Base-by-base conservation (phyloP, 1,139 yeast genomes). In the Kurtzmaniella quercitrusa region DNA sequence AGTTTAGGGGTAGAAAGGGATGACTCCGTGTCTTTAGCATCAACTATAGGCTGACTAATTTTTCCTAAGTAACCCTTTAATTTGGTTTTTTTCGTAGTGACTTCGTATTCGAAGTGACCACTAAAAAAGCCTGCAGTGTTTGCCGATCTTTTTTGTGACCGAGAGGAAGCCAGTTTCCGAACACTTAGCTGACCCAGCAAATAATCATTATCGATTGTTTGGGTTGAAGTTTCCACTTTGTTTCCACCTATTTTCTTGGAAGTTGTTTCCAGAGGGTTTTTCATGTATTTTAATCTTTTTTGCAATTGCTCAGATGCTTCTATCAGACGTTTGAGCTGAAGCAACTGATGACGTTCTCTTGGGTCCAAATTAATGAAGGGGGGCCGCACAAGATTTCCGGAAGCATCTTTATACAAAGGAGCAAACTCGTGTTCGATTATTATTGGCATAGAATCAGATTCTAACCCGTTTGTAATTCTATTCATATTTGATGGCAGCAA, bases 351-450 rank as follows among this genome's bases (percentile, higher is more conserved):
- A 36, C 78, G 57, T 50, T 72, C 77, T 30, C 65, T 51, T 0
- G 77, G 78, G 43, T 71, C 76, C 39, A 71, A 59, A 42, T 68
- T 69, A 32, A 72, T 70, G 49, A 71, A 68, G n/a, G 77, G 76
- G 0, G 78, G 77, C 41, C 78, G 58, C 2, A 65, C 71, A 40
- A 68, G 51, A 44, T 68, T 65, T 2, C 76, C 76, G 1, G 62
- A 59, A 3, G 56, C 59, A 45, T 71, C 76, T 19, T 53, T 53
- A 46, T 68, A 68, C 35, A 65, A 48, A 1, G 69, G 64, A 1
- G 68, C 66, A 50, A 61, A 62, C 33, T 64, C 68, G 33, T 57
- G 60, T 36, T 61, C 65, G 14, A 57, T 47, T 14, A 53, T 41
- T 3, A 42, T 33, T 3, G 44, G 38, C 11, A 37, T 12, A 14